A percentile compares a stretch with the other conserved stretches of the same genome.
These are phyloP conservation scores for Capillidium heterosporum DNA, from an alignment of 371 early-diverging fungal species.

Conservation along the genomic window DNA sequence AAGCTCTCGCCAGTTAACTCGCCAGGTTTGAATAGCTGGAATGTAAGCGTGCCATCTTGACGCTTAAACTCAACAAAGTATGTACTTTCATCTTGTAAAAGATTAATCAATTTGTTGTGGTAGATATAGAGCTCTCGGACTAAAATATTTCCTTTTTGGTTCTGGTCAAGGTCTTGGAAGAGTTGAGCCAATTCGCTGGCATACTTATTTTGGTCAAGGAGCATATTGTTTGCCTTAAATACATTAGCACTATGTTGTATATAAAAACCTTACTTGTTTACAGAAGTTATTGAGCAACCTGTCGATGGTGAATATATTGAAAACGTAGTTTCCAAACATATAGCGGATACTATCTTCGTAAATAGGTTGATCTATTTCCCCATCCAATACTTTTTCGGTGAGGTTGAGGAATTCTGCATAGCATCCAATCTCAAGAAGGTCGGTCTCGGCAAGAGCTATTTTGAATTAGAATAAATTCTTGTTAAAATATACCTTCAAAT, in stretches of 20 bases:
- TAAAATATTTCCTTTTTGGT: background rate
- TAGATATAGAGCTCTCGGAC: background rate
- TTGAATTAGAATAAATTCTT: background rate
- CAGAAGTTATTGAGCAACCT: conserved; percentile 51
- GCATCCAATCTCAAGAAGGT: conserved; percentile 32
- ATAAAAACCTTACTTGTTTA: conserved; percentile 39
- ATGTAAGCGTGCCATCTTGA: conserved; percentile 12
- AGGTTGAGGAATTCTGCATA: conserved; percentile 55
- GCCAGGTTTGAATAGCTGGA: conserved; percentile 12
- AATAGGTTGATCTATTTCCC: conserved; percentile 56
- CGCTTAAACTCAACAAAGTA: background rate
- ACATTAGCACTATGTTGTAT: background rate
- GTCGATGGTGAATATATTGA: conserved; percentile 73
- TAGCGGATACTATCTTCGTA: conserved; percentile 88
- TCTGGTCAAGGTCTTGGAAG: background rate
- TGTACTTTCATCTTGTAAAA: background rate
- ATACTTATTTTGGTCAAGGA: background rate
- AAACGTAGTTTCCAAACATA: conserved; percentile 73
- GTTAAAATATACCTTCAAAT: conserved; percentile 19
- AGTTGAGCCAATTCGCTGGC: background rate
- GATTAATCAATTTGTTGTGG: conserved; percentile 4
- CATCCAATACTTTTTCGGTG: conserved; percentile 57
- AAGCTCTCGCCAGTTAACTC: background rate
- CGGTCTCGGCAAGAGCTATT: conserved; percentile 21
- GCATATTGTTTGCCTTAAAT: background rate